Percentiles rank a stretch among this genome's conserved stretches.
These are phyloP conservation scores for Metschnikowia lochheadii DNA, from an alignment of 805 yeast genomes.

Conservation along the genomic window DNA sequence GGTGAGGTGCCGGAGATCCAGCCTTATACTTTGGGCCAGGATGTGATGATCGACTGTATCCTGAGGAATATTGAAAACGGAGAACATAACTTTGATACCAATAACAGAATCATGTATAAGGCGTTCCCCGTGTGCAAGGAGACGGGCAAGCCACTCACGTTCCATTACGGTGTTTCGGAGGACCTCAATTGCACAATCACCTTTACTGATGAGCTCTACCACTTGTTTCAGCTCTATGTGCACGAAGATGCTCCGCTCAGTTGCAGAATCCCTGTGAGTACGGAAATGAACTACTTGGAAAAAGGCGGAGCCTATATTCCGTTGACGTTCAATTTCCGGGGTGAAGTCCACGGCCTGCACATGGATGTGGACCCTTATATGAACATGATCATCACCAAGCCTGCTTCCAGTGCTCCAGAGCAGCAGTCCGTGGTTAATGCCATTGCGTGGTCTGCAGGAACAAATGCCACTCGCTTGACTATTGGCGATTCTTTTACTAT, in stretches of 20 bases:
- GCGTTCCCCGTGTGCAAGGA: constrained; percentile 63
- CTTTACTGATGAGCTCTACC: constrained; percentile 63
- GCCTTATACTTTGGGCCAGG: constrained; percentile 40
- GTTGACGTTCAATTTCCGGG: constrained; percentile 59
- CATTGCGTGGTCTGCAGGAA: constrained; percentile 57
- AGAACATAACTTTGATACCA: constrained; percentile 66
- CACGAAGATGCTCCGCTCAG: constrained; percentile 77
- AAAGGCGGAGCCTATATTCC: constrained; percentile 51
- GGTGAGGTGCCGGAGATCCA: constrained; percentile 35
- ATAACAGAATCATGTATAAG: constrained; percentile 53
- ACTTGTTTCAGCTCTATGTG: constrained; percentile 64
- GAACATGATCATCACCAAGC: constrained; percentile 47
- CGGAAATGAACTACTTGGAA: constrained; percentile 39
- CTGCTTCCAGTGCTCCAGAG: constrained; percentile 26
- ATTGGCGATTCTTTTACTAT: constrained; percentile 63
- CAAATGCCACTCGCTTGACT: constrained; percentile 55
- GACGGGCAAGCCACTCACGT: constrained; percentile 54
- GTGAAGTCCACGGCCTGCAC: constrained; percentile 63
- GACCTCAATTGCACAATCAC: constrained; percentile 57
- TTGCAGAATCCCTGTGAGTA: constrained; percentile 56
- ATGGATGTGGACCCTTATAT: constrained; percentile 58
- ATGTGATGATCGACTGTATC: constrained; percentile 55
- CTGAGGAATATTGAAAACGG: constrained; percentile 68
- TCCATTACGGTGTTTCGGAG: constrained; percentile 50
- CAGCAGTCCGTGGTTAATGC: constrained; percentile 48